Base-by-base conservation (phyloP, 2,329 filamentous ascomycete species). In the Exophiala aquamarina region DNA sequence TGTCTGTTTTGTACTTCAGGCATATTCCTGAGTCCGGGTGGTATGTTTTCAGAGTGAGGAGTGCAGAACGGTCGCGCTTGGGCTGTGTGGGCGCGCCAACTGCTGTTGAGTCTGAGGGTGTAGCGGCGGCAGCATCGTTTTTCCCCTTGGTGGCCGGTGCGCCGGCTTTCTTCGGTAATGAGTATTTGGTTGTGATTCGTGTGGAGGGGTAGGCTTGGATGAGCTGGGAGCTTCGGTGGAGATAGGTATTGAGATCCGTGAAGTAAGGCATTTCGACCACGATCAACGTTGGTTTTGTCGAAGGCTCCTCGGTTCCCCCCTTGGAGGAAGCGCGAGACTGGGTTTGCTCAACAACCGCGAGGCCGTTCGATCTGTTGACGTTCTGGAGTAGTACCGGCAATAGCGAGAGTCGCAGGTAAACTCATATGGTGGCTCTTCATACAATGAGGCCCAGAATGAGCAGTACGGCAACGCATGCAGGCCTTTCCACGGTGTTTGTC, bases 111-210 rank as follows among this genome's bases (percentile, higher is more conserved):
- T 56, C 64, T 49, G 62, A 68, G 7, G 35, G 4, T 63, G 62
- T 34, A 26, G 55, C 49, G 20, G 55, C 14, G 45, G 57, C 49
- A 43, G 59, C 47, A 14, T 44, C 32, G 23, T 39, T 36, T n/a
- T 40, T 56, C 55, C 29, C 41, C 36, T 33, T 35, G 44, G 43
- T 57, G 49, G 54, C 65, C 62, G 54, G 60, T 62, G 61, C 42
- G 61, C 61, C 54, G 60, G 59, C 44, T 49, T 65, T 59, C 63
- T 54, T 52, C 58, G 51, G 60, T 59, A 56, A 54, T 58, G 59
- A 85, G 81, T 97, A 98, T 76, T 87, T 90, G 55, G 91, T 95
- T 58, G 89, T 94, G 72, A 97, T 89, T 63, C 84, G 82, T 38
- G 92, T 91, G 26, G 81, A 81, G 3, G 93, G 93, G 38, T 89